phyloP scores from a whole-genome alignment of 192 early-diverging fungal genomes.

The Oehlia diaphana region DNA sequence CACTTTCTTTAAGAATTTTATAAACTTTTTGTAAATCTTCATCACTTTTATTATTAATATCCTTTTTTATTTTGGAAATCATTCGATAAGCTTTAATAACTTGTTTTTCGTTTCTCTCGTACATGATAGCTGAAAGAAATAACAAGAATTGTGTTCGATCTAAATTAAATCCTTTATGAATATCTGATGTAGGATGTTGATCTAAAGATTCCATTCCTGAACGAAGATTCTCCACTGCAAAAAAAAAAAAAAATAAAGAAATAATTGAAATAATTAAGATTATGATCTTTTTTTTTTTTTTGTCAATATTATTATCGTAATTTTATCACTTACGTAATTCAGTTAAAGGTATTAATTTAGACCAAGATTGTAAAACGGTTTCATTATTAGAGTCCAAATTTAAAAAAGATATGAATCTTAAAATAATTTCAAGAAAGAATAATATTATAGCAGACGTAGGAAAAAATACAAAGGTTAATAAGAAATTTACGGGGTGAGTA shows the following conservation, averaged over 20 bases:
- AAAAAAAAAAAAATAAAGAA: too few relatives aligned
- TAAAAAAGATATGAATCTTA: background rate
- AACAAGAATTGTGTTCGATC: constrained; percentile 48
- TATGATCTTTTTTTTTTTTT: background rate
- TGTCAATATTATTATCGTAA: background rate
- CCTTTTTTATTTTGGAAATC: constrained; percentile 13
- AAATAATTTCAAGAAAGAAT: background rate
- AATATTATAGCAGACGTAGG: background rate
- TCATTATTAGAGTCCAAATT: background rate
- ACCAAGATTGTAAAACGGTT: background rate
- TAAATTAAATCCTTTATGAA: constrained; percentile 31
- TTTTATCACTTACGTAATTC: background rate
- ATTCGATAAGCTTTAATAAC: constrained; percentile 42
- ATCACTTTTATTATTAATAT: background rate
- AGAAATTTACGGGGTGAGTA: background rate
- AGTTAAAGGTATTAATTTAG: background rate
- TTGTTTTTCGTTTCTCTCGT: constrained; percentile 45
- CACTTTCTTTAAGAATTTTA: constrained; percentile 36
- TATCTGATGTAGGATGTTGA: background rate
- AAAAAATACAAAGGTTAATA: background rate
- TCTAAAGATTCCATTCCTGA: constrained; percentile 7
- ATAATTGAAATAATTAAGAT: too few relatives aligned
- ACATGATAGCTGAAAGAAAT: constrained; percentile 45
- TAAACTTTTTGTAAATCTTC: constrained; percentile 19
- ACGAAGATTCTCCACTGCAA: too few relatives aligned